Conservation (phyloP, 2,329 filamentous ascomycete genomes). For the Sarocladium brachiariae region DNA sequence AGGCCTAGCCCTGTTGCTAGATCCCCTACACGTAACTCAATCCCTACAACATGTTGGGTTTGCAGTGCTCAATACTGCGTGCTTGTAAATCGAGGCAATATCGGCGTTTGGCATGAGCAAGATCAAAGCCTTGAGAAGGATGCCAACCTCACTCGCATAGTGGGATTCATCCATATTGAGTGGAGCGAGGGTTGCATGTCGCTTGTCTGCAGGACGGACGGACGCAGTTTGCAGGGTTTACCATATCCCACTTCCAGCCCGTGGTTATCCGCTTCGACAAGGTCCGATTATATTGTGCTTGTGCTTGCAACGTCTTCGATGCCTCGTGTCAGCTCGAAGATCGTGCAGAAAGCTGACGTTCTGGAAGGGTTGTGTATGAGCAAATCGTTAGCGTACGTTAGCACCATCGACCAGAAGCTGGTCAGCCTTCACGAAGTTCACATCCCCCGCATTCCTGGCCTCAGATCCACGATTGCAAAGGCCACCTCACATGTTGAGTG, state of each 20-base stretch:
- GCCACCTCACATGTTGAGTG: background rate
- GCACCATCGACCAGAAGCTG: background rate
- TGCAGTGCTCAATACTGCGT: no score
- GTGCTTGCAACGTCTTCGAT: background rate
- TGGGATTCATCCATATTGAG: slow-evolving; percentile 8
- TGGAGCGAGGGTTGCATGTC: background rate
- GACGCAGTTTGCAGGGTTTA: background rate
- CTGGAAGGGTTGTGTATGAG: no score
- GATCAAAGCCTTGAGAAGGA: no score
- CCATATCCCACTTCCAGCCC: background rate
- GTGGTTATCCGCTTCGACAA: background rate
- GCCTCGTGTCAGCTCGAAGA: background rate
- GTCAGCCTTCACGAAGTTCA: background rate
- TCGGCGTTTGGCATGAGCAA: no score
- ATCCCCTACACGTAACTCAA: no score
- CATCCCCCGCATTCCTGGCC: slow-evolving; percentile 4
- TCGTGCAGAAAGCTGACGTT: no score
- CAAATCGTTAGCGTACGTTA: no score
- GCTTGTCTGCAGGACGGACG: background rate
- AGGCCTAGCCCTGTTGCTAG: no score
- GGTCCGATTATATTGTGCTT: background rate
- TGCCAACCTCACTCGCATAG: background rate
- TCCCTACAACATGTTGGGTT: no score
- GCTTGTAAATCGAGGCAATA: no score
- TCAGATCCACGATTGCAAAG: background rate